Evolutionary conservation across 2,329 filamentous ascomycete genomes (phyloP), one percentile per base, ranked within the genome.

Genomic region (Cordyceps pruinosa): DNA sequence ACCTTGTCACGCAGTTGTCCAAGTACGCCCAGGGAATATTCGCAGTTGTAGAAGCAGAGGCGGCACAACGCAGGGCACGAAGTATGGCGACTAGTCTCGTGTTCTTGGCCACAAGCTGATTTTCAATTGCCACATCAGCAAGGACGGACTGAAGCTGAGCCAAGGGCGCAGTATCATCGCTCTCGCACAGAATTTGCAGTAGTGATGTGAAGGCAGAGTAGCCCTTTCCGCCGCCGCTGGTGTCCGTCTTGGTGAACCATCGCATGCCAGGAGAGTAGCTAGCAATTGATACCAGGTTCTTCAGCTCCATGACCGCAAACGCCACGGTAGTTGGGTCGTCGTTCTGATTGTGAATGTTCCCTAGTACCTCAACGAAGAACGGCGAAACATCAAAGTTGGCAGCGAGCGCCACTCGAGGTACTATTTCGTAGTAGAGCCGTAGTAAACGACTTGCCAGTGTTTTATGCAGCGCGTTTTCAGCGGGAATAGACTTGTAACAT

Each of bases 311-410:
- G 10, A 88, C 70, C 23, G 83, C 76, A 47, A 92, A 74, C 1
- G 78, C 77, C 50, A 77, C 71, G 49, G 78, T 73, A 54, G 76
- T 72, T 3, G 73, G 70, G 47, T 82, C 76, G 42, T 79, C 76
- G 3, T 76, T 71, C 17, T 78, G 74, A 15, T 78, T 70, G 44
- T 87, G 82, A 10, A 90, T 71, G 32, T 78, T 78, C 57, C 81
- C 77, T 46, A 97, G 74, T 1, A 86, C 81, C 58, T 84, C 82
- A 8, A 87, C 84, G 17, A 99, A 78, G 21, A 88, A 80, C 1
- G 87, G 75, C 0, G 93, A 94, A 4, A 96, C 87, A 66, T 97
- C 94, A 65, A 97, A 94, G 62, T 88, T 94, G 63, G 91, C 88
- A 61, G 87, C 86, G 15, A 95, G 77, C 1, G 91, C 90, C 25